Conservation (phyloP, 139 green algal species). For the Chlamydomonas asymmetrica region DNA sequence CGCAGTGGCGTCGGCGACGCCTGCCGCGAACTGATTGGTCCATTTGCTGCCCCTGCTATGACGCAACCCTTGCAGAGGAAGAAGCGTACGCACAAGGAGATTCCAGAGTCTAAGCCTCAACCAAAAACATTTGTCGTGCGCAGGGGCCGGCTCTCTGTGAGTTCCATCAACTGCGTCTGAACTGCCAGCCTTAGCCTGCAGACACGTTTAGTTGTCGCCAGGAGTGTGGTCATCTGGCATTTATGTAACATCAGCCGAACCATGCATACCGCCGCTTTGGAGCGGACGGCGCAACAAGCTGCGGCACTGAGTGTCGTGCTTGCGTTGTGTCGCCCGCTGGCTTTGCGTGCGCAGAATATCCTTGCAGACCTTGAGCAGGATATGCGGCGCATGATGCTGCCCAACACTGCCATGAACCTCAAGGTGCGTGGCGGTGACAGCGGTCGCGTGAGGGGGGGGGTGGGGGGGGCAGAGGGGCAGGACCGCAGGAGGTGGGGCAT, state of each 20-base stretch:
- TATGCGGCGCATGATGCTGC: constrained; percentile 89
- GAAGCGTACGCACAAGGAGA: constrained; percentile 77
- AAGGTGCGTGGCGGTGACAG: no score
- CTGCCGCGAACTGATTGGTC: no score
- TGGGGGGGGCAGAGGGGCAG: neutral
- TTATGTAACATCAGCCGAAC: neutral
- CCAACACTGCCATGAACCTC: constrained; percentile 88
- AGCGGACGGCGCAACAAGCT: neutral
- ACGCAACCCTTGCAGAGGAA: constrained; percentile 77
- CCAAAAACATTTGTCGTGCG: constrained; percentile 85
- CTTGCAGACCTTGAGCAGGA: constrained; percentile 86
- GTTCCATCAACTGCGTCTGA: constrained; percentile 6
- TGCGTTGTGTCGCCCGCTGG: no score
- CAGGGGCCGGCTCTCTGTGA: constrained; percentile 67
- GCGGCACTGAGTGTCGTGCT: neutral
- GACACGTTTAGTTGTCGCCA: neutral
- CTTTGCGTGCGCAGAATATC: constrained; percentile 59
- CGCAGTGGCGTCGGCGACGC: no score
- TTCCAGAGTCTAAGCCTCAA: constrained; percentile 57
- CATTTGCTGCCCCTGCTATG: no score
- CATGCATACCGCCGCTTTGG: neutral
- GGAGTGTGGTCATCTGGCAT: neutral
- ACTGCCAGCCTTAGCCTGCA: neutral
- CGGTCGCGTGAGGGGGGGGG: neutral
- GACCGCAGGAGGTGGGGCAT: neutral